Evolutionary conservation across 2,329 filamentous ascomycete species (phyloP), one percentile per base, ranked within the genome.

Genomic region (Trichoderma atrobrunneum): DNA sequence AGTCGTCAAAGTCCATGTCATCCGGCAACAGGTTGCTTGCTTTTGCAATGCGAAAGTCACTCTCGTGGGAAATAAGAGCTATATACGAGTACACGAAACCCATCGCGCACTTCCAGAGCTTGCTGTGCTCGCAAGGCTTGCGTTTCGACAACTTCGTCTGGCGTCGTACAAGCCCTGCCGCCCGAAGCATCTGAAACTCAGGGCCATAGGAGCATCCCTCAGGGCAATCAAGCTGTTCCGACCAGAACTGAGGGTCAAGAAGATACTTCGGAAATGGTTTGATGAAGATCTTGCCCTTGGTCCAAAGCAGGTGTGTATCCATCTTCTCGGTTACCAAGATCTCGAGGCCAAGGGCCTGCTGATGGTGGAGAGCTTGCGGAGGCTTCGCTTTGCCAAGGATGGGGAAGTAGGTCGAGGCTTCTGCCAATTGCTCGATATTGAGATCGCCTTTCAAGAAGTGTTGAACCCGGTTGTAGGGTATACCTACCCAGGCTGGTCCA

Each of bases 51-150:
- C 28, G 11, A 51, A 73, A 66, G 34, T 73, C 72, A 7, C 68
- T 68, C 63, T 68, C 63, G 56, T 68, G 43, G 3, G 69, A 5
- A 21, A 73, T 28, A 10, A 73, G 62, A 2, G 30, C 57, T 8
- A 65, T 34, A 26, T 73, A 73, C 14, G 72, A 72, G 57, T 43
- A 61, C 7, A 67, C 34, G 14, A 73, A 73, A 11, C 72, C 72
- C 24, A 63, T 21, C 5, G 69, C 69, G 11, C 63, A 28, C 30
- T 24, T 63, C 39, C 72, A 63, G 5, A 68, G 8, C 21, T 59
- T 51, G n/a, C 43, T 43, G 14, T 54, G 54, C 3, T 12, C 10
- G 43, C 69, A 73, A 14, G 64, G 59, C 12, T 16, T 24, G 21
- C 24, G 21, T 11, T 16, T 5, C 4, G 30, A 62, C 12, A 51